Base-by-base conservation (phyloP, 495 filamentous ascomycete species). In the Evansstolkia leycettana region DNA sequence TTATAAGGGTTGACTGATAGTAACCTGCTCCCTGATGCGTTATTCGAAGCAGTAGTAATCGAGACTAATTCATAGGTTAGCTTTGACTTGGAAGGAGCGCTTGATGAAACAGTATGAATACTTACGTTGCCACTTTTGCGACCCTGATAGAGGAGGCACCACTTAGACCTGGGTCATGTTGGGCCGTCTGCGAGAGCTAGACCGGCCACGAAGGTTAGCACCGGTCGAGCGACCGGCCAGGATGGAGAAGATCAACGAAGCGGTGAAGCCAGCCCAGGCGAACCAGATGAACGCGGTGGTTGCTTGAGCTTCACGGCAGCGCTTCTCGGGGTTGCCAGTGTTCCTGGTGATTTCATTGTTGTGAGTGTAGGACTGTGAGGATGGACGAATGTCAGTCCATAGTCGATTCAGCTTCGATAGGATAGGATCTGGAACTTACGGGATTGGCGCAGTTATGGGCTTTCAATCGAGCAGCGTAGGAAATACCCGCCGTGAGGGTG, bases 251-350 rank as follows among this genome's bases (percentile, higher is more conserved):
- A 72, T 44, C 13, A 72, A 40, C 2, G 74, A 74, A 12, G 54
- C 71, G 37, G 62, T 58, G 50, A 66, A 84, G 0, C 73, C 51
- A 13, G 65, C 71, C 64, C 78, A 82, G 35, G 64, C 72, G 57
- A 84, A 82, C 75, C 75, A 84, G 40, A 82, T 64, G 66, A 84
- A 84, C 0, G 80, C 78, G 23, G 55, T 64, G 3, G 69, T 60
- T 4, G 80, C 80, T 58, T 84, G 77, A 7, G 76, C 72, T 51
- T 84, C 78, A 27, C 62, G 75, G 56, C 80, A 84, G 44, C 76
- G 68, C 57, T 76, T 75, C 8, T 38, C 17, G 16, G 44, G 57
- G 50, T 78, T 53, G 40, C 37, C 10, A 0, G 75, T 66, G 47
- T 77, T 75, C 43, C 75, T 71, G 40, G 71, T 77, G 47, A 81